phyloP scores from a whole-genome alignment of 2,329 filamentous ascomycete genomes.

The Trichoderma asperellum region DNA sequence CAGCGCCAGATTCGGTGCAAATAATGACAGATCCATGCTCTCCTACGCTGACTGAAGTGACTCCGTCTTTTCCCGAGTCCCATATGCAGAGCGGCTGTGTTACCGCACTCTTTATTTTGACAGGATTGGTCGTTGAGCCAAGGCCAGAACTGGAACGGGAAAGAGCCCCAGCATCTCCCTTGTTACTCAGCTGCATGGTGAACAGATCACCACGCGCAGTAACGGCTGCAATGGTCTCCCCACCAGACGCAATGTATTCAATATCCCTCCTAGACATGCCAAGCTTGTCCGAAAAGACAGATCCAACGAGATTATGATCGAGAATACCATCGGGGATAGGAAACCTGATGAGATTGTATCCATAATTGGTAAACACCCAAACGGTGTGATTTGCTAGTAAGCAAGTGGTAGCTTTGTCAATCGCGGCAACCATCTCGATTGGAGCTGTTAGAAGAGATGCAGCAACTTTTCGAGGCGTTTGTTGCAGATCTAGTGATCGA shows the following conservation, averaged over 20 bases:
- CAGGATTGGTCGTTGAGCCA: slow-evolving; percentile 87
- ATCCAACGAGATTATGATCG: slow-evolving; percentile 69
- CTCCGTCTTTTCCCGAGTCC: slow-evolving; percentile 85
- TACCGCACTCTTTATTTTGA: slow-evolving; percentile 83
- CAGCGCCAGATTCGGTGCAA: slow-evolving; percentile 87
- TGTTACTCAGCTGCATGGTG: slow-evolving; percentile 75
- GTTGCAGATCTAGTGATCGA: slow-evolving; percentile 82
- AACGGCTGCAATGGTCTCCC: slow-evolving; percentile 88
- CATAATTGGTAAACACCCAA: slow-evolving; percentile 93
- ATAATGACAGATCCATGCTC: slow-evolving; percentile 95
- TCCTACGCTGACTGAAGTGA: slow-evolving; percentile 79
- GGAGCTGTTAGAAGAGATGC: slow-evolving; percentile 70
- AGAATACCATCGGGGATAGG: slow-evolving; percentile 71
- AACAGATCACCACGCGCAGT: slow-evolving; percentile 86
- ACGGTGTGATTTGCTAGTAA: slow-evolving; percentile 86
- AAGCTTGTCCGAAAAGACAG: slow-evolving; percentile 55
- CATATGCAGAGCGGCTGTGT: slow-evolving; percentile 81
- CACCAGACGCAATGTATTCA: slow-evolving; percentile 77
- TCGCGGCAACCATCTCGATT: slow-evolving; percentile 82
- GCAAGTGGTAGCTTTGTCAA: slow-evolving; percentile 85
- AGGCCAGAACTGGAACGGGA: slow-evolving; percentile 36
- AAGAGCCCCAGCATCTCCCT: slow-evolving; percentile 61
- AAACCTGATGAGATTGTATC: slow-evolving; percentile 89
- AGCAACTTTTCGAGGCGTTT: slow-evolving; percentile 81
- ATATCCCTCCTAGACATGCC: slow-evolving; percentile 71